A percentile compares a stretch with the other conserved stretches of the same genome.
Conservation (phyloP, 2,329 filamentous ascomycete genomes). For the Fusarium falciforme region DNA sequence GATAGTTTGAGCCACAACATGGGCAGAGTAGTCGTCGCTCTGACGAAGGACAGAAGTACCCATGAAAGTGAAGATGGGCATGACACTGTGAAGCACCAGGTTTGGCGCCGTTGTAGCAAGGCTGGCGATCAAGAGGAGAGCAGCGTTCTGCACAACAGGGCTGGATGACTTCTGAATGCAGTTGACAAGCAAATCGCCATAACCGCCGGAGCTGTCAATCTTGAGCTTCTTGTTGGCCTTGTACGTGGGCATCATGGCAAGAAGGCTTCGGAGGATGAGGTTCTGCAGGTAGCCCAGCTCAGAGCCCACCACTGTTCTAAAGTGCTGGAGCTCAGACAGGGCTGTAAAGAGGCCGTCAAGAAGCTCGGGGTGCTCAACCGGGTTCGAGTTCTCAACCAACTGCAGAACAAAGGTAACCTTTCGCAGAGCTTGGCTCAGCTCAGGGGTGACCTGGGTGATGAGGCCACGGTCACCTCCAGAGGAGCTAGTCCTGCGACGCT, state of each 20-base stretch:
- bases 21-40: slow-evolving; percentile 95
- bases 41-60: slow-evolving; percentile 90
- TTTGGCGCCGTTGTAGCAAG: slow-evolving; percentile 90
- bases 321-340: slow-evolving; percentile 87
- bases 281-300: slow-evolving; percentile 93
- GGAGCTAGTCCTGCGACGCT: slow-evolving; percentile 82
- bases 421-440: slow-evolving; percentile 75
- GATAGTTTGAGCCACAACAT: slow-evolving; percentile 95
- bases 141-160: slow-evolving; percentile 92
- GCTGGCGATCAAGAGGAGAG: slow-evolving; percentile 86
- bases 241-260: slow-evolving; percentile 84
- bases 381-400: slow-evolving; percentile 83
- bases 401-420: slow-evolving; percentile 90
- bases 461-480: slow-evolving; percentile 72
- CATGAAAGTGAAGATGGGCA: slow-evolving; percentile 99
- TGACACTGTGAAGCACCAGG: slow-evolving; percentile 93
- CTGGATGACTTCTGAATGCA: slow-evolving; percentile 93
- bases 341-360: slow-evolving; percentile 84
- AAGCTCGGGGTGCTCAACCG: slow-evolving; percentile 79
- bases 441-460: slow-evolving; percentile 70
- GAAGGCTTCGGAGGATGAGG: slow-evolving; percentile 82
- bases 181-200: slow-evolving; percentile 91
- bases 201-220: slow-evolving; percentile 82
- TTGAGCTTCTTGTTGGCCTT: slow-evolving; percentile 70
- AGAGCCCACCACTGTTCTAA: slow-evolving; percentile 82